Evolutionary conservation across 108 stramenopile species (phyloP).

Genomic region (Discostella pseudostelligera): DNA sequence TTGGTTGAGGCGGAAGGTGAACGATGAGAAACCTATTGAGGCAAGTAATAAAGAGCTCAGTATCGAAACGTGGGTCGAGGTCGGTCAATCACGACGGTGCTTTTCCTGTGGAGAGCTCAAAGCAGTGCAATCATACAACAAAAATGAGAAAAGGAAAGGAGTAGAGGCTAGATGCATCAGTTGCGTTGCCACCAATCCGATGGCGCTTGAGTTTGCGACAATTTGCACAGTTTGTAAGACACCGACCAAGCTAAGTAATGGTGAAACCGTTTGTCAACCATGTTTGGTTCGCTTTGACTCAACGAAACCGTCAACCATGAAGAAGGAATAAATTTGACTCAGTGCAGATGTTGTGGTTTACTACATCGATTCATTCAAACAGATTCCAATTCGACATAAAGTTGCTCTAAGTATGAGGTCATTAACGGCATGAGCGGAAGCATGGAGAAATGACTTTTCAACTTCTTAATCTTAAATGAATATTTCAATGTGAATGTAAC

Average conservation of each 20-base stretch:
- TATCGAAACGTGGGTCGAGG: conserved; percentile 1
- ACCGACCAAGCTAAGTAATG: background rate
- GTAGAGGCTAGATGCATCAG: conserved; percentile 19
- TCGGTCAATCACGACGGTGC: conserved; percentile 4
- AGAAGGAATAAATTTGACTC: too few relatives aligned
- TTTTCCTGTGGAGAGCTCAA: conserved; percentile 12
- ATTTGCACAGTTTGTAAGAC: too few relatives aligned
- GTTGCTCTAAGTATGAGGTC: too few relatives aligned
- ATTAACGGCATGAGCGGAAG: too few relatives aligned
- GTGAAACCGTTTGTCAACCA: background rate
- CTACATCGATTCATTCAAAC: too few relatives aligned
- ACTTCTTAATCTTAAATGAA: too few relatives aligned
- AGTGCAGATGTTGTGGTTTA: too few relatives aligned
- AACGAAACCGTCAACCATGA: too few relatives aligned
- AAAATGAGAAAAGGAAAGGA: conserved; percentile 12
- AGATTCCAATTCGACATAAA: too few relatives aligned
- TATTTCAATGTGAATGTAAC: background rate
- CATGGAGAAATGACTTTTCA: too few relatives aligned
- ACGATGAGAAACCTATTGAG: background rate
- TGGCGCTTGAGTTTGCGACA: background rate
- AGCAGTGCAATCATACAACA: conserved; percentile 5
- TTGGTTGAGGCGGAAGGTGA: conserved; percentile 5
- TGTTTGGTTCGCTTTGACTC: background rate
- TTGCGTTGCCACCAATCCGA: conserved; percentile 15
- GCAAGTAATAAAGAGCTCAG: background rate